Evolutionary conservation across 129 eudicot species (phyloP).

Genomic region (Silybum marianum): DNA sequence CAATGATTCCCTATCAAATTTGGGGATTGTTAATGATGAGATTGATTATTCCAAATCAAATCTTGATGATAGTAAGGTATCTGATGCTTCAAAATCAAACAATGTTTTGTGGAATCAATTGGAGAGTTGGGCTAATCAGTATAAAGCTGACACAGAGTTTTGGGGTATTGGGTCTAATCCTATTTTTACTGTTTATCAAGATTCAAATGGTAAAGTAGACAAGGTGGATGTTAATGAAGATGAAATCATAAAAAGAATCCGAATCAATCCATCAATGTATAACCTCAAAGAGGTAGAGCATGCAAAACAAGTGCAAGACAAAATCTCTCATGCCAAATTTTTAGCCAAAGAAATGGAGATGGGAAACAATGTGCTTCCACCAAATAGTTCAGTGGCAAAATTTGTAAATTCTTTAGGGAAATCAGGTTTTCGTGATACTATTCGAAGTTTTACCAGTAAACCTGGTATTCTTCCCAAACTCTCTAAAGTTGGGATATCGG

Average conservation of each 20-base stretch:
- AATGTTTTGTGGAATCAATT: conserved; percentile 54
- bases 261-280: conserved; percentile 35
- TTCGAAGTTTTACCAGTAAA: conserved; percentile 25
- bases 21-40: conserved; percentile 14
- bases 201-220: conserved; percentile 54
- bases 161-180: conserved; percentile 73
- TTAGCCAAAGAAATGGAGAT: conserved; percentile 57
- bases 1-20: conserved; percentile 10
- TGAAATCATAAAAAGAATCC: conserved; percentile 53
- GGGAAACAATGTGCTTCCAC: conserved; percentile 53
- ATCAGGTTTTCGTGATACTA: conserved; percentile 17
- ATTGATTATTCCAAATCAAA: conserved; percentile 4
- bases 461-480: conserved; percentile 34
- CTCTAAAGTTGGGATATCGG: conserved; percentile 49
- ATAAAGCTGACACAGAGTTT: conserved; percentile 60
- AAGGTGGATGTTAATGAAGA: conserved; percentile 61
- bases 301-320: conserved; percentile 33
- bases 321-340: conserved; percentile 49
- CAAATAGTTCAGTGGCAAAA: conserved; percentile 58
- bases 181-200: conserved; percentile 55
- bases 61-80: conserved; percentile 23
- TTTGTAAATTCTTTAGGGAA: conserved; percentile 40
- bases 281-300: conserved; percentile 31
- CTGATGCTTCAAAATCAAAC: conserved; percentile 28
- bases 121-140: conserved; percentile 65